Evolutionary conservation across 176 grass and related monocot genomes (phyloP), one percentile per base, ranked within the genome.

Genomic region (Carex parvula): DNA sequence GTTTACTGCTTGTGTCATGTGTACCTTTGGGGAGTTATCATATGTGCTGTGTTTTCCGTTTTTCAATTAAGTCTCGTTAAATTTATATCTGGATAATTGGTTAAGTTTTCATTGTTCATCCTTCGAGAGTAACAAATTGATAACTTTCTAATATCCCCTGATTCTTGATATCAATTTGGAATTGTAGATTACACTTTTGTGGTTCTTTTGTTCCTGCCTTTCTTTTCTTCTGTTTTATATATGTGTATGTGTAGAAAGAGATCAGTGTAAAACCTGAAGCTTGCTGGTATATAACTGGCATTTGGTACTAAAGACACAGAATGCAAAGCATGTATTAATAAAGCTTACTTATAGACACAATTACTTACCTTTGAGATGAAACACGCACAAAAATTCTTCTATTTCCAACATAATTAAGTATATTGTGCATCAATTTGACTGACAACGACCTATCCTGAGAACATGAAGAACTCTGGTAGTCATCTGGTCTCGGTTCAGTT

Each of bases 61-160:
- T 79, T 86, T 66, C 72, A 86, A 58, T 86, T 79, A 54, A 50
- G 60, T 79, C 58, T 81, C 60, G 69, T 68, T 86, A 48, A 79
- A 70, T 86, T 86, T 85, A 39, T 77, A 56, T 37, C 33, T 61
- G 55, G 73, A 79, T 74, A 64, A 64, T 79, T 79, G 67, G 61
- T 82, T 82, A 82, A 67, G 61, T 82, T 82, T 29, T 29, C 29
- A 29, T 29, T 29, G 1, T 82, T 61, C 14, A 50, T 67, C 80
- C 37, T 82, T 82, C 17, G 37, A 82, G 59, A 53, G 80, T 82
- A 82, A 82, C 80, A 82, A 82, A 82, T 82, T 82, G 80, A 82
- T 82, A 82, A 82, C 80, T 82, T 82, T 82, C 80, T 67, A 64
- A 82, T 82, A 82, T 46, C 8, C 41, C 80, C 60, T 82, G 61